phyloP scores from a whole-genome alignment of 1,284 basidiomycete genomes.

The Trichosporon faecale region DNA sequence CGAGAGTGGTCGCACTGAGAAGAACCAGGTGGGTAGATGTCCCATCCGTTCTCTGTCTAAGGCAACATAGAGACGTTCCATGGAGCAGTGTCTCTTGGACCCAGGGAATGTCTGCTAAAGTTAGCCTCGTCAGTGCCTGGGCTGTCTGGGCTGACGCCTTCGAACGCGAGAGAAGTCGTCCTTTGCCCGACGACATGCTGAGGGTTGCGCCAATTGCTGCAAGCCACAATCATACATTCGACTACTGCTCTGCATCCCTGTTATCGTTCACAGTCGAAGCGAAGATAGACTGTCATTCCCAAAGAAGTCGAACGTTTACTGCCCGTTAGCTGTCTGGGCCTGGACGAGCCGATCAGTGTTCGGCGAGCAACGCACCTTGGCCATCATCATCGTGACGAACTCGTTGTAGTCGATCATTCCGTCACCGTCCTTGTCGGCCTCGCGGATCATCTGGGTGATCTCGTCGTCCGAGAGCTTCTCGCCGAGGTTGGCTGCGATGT shows the following conservation, averaged over 20 bases:
- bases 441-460: conserved; percentile 97
- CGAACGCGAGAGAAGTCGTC: background rate
- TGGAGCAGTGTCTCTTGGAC: background rate
- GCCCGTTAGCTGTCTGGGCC: background rate
- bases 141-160: background rate
- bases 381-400: conserved; percentile 58
- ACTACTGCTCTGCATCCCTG: conserved; percentile 10
- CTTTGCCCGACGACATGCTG: too few relatives aligned
- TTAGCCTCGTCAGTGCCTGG: background rate
- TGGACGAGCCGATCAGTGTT: background rate
- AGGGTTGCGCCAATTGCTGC: background rate
- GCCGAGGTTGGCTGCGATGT: conserved; percentile 58
- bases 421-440: conserved; percentile 84
- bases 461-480: conserved; percentile 91
- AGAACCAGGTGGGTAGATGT: background rate
- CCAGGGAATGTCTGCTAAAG: background rate
- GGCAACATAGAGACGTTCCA: too few relatives aligned
- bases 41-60: background rate
- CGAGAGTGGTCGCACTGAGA: too few relatives aligned
- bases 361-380: conserved; percentile 31
- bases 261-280: background rate
- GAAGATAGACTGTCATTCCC: background rate
- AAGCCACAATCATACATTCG: conserved; percentile 10
- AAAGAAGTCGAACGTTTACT: conserved; percentile 3
- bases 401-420: conserved; percentile 55